These are phyloP conservation scores for Fusarium redolens DNA, from an alignment of 2,329 filamentous ascomycete species.

Conservation along the genomic window DNA sequence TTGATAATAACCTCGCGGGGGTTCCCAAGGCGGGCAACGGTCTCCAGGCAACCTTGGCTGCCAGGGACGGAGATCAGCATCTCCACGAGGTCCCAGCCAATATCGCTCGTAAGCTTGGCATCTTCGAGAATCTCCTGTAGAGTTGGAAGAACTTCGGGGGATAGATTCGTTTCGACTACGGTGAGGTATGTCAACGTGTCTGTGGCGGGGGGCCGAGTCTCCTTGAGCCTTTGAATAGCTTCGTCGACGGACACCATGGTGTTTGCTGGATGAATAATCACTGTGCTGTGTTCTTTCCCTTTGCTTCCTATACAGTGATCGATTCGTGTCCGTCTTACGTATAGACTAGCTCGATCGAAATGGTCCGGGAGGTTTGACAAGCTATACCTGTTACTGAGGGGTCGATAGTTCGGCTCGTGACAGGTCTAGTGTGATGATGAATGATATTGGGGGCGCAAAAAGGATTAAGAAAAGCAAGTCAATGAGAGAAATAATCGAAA, in stretches of 20 bases:
- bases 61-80: conserved; percentile 75
- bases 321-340: conserved; percentile 3
- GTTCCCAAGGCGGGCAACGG: conserved; percentile 81
- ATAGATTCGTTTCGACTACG: conserved; percentile 79
- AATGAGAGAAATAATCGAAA: neutral
- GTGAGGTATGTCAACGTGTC: conserved; percentile 83
- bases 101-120: conserved; percentile 75
- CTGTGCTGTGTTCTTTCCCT: neutral
- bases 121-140: conserved; percentile 77
- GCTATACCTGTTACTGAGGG: conserved; percentile 23
- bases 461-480: neutral
- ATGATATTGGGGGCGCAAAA: neutral
- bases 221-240: conserved; percentile 59
- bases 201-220: conserved; percentile 63
- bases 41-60: conserved; percentile 77
- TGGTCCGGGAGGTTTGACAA: conserved; percentile 1
- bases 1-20: conserved; percentile 85
- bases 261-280: neutral
- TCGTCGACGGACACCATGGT: conserved; percentile 52
- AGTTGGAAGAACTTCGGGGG: conserved; percentile 72
- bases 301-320: neutral
- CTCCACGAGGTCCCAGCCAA: conserved; percentile 86
- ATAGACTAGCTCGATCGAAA: conserved; percentile 7
- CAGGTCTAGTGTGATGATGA: neutral
- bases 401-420: conserved; percentile 17